Base-by-base conservation (phyloP, 2,329 filamentous ascomycete species). In the Pseudogymnoascus sp. region DNA sequence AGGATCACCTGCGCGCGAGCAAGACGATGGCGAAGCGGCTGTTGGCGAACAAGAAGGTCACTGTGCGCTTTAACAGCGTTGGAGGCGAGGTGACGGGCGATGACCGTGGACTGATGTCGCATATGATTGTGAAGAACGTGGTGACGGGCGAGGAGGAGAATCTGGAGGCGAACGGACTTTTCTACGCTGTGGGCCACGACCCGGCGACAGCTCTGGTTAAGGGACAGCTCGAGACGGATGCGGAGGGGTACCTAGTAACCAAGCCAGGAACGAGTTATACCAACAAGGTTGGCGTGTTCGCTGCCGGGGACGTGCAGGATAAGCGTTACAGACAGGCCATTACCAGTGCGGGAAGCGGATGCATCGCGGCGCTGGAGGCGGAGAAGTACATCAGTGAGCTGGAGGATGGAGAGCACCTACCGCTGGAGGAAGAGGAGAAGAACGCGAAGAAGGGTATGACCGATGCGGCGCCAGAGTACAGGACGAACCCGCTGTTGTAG, bases 281-380 rank as follows among this genome's bases (percentile, higher is more conserved):
- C 59, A 96, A 86, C 77, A 78, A 97, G 5, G 86, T 91, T 74
- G 95, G 95, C 75, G 91, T 99, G 19, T 99, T 97, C 74, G 95
- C 95, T 38, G 95, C 93, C 8, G 95, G 95, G 67, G 95, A 99
- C 75, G 96, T 99, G 8, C 95, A 99, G 81, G 96, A 99, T 76
- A 99, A 98, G 88, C 87, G 89, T 74, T 99, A 99, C 77, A 86
- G 95, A 75, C 95, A 99, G 81, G 95, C 95, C 56, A 96, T 99
- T 69, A 99, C 95, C 68, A 97, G 93, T 79, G 95, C 95, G 70
- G 93, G 91, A 92, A 81, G 74, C 65, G 95, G 95, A 67, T 99
- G 95, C 77, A 89, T 97, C 80, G 95, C 95, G 61, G 95, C 93
- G 10, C 84, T 99, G 62, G 95, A 99, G 74, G 93, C 93, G 8